Base-by-base conservation (phyloP, 129 eudicot species). In the Sambucus nigra region DNA sequence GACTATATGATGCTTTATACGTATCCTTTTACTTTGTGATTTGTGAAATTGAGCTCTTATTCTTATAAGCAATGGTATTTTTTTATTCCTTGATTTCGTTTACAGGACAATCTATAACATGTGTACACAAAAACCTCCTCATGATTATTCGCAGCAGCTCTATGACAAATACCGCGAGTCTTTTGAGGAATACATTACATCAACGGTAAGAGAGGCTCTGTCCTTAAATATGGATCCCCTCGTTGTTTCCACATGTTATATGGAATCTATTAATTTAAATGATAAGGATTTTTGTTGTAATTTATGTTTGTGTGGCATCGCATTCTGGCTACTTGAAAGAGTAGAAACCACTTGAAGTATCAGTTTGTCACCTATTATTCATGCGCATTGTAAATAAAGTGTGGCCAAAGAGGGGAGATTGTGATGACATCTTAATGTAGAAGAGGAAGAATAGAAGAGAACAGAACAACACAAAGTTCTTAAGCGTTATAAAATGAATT, bases 1-100 rank as follows among this genome's bases (percentile, higher is more conserved):
- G 98, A 89, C 58, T 89, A 84, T 79, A 85, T 85, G 94, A 81
- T 81, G 86, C 98, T 84, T 48, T 89, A 89, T 71, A 85, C 98
- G 95, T 87, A 87, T 57, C 64, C 61, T 58, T 52, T 42, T 50
- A n/a, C 35, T 55, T 22, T 52, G 19, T 29, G 20, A 10, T 41
- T 16, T 16, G 19, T 16, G 14, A 13, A n/a, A 2, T 42, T n/a
- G 1, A 13, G 1, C 7, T 42, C 5, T 42, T 16, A 13, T 3
- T 42, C 48, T 42, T 42, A 20, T 42, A 42, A n/a, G 20, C 19
- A 16, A 16, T 42, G 20, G 48, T 40, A 2, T 10, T 10, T 40
- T 40, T 18, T 8, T 28, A 7, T 40, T 12, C 32, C 66, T 73
- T 29, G 68, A 66, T 64, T 53, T 53, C 53, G 47, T 67, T 46